Evolutionary conservation across 208 protist species (phyloP).

Genomic region (Wallacemonas sp.): DNA sequence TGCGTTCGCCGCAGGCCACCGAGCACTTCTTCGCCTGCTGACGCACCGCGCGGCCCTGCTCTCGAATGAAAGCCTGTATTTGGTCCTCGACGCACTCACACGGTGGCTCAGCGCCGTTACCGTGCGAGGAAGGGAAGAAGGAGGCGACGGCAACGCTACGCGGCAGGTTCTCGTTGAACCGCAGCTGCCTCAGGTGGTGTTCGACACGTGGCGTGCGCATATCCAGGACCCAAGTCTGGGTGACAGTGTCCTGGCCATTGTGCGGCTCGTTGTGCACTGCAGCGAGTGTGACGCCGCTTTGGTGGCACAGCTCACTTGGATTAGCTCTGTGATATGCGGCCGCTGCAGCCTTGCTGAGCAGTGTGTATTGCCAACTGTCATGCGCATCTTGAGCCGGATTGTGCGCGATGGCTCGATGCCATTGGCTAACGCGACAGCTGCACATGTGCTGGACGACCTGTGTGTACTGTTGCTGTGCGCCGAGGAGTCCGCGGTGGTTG

Average conservation of each 20-base stretch:
- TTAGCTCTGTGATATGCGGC: slow-evolving; percentile 7
- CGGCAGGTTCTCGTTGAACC: not conserved
- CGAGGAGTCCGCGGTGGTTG: slow-evolving; percentile 54
- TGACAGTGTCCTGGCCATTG: slow-evolving; percentile 35
- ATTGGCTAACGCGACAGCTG: slow-evolving; percentile 17
- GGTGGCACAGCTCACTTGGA: slow-evolving; percentile 14
- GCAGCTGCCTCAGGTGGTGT: slow-evolving; percentile 20
- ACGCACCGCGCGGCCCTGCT: not conserved
- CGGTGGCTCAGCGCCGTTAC: slow-evolving; percentile 13
- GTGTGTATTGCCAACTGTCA: slow-evolving; percentile 18
- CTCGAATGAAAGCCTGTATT: slow-evolving; percentile 27
- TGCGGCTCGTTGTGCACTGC: slow-evolving; percentile 23
- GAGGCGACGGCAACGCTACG: not conserved
- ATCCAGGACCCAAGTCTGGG: slow-evolving; percentile 64
- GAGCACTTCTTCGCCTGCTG: slow-evolving; percentile 23
- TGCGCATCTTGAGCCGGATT: slow-evolving; percentile 24
- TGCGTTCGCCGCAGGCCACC: slow-evolving; percentile 11
- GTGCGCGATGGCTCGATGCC: slow-evolving; percentile 20
- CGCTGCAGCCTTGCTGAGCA: slow-evolving; percentile 9
- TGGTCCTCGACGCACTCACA: slow-evolving; percentile 27
- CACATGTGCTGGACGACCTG: slow-evolving; percentile 27
- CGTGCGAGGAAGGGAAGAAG: not conserved
- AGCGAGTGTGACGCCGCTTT: slow-evolving; percentile 1
- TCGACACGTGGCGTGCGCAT: slow-evolving; percentile 56
- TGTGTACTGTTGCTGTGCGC: slow-evolving; percentile 48